Percentiles rank a stretch among this genome's conserved stretches.
phyloP scores from a whole-genome alignment of 2,329 filamentous ascomycete genomes.

The Ophiostoma pallidulum region DNA sequence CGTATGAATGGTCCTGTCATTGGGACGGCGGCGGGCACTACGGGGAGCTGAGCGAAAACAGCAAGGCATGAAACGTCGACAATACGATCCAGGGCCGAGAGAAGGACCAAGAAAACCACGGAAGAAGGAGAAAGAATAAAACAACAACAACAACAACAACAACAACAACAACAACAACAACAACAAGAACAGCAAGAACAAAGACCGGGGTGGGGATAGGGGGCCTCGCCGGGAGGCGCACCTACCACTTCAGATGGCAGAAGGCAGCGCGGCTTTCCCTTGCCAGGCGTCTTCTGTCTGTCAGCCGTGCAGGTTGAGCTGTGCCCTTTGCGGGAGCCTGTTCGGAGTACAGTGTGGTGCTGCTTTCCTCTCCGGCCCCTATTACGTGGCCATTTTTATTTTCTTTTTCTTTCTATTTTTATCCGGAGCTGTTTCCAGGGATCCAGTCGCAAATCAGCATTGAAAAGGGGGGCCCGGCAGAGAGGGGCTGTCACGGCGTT shows the following conservation, averaged over 20 bases:
- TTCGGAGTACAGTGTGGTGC: too few relatives aligned
- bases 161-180: background rate
- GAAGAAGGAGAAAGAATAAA: background rate
- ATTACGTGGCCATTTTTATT: background rate
- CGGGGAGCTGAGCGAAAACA: conserved; percentile 1
- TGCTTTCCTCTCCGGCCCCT: too few relatives aligned
- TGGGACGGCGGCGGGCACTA: background rate
- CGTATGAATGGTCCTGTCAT: conserved; percentile 25
- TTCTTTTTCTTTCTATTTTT: conserved; percentile 14
- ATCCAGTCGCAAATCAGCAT: conserved; percentile 3
- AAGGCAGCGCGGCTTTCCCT: too few relatives aligned
- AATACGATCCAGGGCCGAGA: background rate
- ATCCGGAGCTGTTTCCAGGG: conserved; percentile 6
- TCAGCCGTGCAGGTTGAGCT: background rate
- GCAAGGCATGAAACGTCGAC: conserved; percentile 4
- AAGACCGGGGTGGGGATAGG: background rate
- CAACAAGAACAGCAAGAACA: background rate
- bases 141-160: background rate
- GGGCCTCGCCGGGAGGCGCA: too few relatives aligned
- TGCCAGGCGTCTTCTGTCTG: too few relatives aligned
- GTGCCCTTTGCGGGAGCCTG: too few relatives aligned
- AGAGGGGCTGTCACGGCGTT: background rate
- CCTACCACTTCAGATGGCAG: too few relatives aligned
- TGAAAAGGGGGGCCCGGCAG: background rate
- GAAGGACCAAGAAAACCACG: too few relatives aligned